phyloP scores from a whole-genome alignment of 306 rosid species.

The Leucaena leucocephala region DNA sequence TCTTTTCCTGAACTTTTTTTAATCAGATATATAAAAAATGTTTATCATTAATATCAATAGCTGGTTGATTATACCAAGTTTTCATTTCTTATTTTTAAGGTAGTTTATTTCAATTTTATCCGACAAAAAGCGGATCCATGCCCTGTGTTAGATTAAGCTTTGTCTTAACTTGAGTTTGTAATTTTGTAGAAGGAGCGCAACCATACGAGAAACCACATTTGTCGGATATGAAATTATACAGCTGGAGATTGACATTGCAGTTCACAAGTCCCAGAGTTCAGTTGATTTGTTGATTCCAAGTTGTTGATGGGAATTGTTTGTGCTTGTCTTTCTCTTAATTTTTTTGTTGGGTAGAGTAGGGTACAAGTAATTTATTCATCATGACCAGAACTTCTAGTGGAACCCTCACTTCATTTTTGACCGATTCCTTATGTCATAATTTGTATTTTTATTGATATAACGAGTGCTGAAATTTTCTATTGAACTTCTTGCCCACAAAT shows the following conservation, averaged over 20 bases:
- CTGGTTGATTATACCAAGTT: conserved; percentile 8
- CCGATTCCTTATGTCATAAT: not conserved
- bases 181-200: conserved; percentile 40
- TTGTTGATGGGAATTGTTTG: conserved; percentile 22
- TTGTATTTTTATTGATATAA: not conserved
- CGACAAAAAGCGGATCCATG: not conserved
- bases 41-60: conserved; percentile 6
- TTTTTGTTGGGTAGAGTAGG: not conserved
- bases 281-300: not conserved
- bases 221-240: not conserved
- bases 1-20: not conserved
- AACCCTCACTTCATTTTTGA: conserved; percentile 34
- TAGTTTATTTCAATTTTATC: not conserved
- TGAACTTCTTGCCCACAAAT: not conserved
- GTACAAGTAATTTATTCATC: conserved; percentile 16
- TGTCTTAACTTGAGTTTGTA: not conserved
- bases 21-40: not conserved
- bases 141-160: not conserved
- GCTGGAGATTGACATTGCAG: conserved; percentile 28
- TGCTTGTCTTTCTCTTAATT: not conserved
- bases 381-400: conserved; percentile 18
- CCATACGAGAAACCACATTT: not conserved
- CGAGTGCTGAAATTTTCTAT: not conserved
- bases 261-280: not conserved
- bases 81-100: not conserved